Evolutionary conservation across 2,329 filamentous ascomycete genomes (phyloP).

Genomic region (Stagonosporopsis chrysanthemi): DNA sequence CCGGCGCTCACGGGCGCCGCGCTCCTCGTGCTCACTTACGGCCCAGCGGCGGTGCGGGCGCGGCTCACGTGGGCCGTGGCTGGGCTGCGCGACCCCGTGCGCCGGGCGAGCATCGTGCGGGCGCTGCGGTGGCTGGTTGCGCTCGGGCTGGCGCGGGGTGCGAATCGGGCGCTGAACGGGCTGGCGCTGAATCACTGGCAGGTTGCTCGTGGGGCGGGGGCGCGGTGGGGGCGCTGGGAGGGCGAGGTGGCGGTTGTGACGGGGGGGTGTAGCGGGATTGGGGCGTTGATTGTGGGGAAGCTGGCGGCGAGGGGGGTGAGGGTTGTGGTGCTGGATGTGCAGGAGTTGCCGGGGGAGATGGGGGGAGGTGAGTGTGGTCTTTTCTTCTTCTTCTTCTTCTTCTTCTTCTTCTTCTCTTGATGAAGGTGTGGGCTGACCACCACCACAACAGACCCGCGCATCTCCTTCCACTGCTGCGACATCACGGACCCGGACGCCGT

Average conservation of each 20-base stretch:
- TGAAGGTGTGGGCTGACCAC: neutral
- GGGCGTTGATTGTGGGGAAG: constrained; percentile 40
- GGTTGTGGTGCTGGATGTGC: neutral
- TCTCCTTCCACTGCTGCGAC: constrained; percentile 46
- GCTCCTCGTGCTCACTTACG: too few species aligned
- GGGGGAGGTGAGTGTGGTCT: neutral
- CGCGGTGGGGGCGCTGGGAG: constrained; percentile 45
- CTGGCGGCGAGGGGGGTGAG: constrained; percentile 11
- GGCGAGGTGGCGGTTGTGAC: constrained; percentile 48
- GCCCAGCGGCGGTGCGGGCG: too few species aligned
- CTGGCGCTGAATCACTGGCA: constrained; percentile 52
- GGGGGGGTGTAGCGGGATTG: constrained; percentile 49
- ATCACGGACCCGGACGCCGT: constrained; percentile 42
- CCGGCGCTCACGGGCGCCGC: too few species aligned
- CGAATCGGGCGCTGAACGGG: constrained; percentile 41
- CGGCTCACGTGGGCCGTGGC: too few species aligned
- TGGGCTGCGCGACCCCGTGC: constrained; percentile 36
- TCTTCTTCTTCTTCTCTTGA: constrained; percentile 12
- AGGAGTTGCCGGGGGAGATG: neutral
- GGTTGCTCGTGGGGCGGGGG: constrained; percentile 44
- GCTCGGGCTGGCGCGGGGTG: constrained; percentile 40
- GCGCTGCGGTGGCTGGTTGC: constrained; percentile 41
- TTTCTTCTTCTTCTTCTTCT: neutral
- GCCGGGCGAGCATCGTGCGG: constrained; percentile 31
- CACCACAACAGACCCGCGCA: constrained; percentile 33